Base-by-base conservation (phyloP, 2,329 filamentous ascomycete genomes). In the Aspergillus bombycis region DNA sequence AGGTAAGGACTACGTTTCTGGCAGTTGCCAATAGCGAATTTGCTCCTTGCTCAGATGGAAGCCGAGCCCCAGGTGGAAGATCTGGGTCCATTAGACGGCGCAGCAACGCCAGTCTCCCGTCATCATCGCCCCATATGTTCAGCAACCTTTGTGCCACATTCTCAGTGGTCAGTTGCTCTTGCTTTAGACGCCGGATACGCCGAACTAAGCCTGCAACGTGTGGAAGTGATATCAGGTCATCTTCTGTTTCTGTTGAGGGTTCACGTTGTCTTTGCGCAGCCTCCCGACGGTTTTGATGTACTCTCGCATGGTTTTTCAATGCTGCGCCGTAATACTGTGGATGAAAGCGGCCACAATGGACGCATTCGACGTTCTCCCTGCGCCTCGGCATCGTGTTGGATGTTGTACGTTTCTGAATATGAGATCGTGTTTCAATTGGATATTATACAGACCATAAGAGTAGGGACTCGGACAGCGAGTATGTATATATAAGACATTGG, bases 381-480 rank as follows among this genome's bases (percentile, higher is more conserved):
- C 52, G 52, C 10, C 34, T 55, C 52, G 21, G 32, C 52, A 55
- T 55, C 16, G 23, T 28, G 23, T 52, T 19, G 1, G 10, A 26
- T 52, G 4, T 28, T 19, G 48, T 11, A 7, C 23, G 28, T 32
- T 28, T 50, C 26, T 30, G 46, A 4, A 10, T 52, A 12, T 32
- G 4, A 12, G 28, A 21, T 52, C 7, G 28, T n/a, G 4, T 32
- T 21, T 19, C 16, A 34, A n/a, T 12, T 32, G n/a, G 4, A 34
- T 12, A 11, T 19, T n/a, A 14, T 4, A 3, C 11, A 23, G 16
- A 34, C n/a, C 11, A 52, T 34, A 4, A 9, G 16, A n/a, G 9
- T n/a, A 10, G 23, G 26, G 16, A 1, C n/a, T 1, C 26, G 4
- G 9, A 7, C n/a, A n/a, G 4, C 8, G 12, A 9, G 1, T 21